A percentile compares a stretch with the other conserved stretches of the same genome.
Conservation (phyloP, 768 basidiomycete species). For the Hericium coralloides region DNA sequence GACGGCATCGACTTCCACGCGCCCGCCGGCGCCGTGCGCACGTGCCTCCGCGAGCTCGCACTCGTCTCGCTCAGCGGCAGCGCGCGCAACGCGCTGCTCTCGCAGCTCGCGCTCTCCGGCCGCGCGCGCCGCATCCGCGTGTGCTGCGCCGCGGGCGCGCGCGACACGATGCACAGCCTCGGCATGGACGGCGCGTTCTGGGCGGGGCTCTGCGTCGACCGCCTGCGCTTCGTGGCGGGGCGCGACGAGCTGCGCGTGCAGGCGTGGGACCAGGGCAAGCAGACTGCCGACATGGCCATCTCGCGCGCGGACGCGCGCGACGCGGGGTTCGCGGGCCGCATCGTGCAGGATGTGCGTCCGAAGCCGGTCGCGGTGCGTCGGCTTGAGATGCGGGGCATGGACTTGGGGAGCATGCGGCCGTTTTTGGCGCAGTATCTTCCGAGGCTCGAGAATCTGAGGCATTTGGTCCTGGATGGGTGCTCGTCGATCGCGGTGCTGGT, state of each 20-base stretch:
- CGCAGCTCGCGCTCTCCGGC: background rate
- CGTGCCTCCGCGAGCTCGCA: background rate
- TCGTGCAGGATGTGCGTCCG: background rate
- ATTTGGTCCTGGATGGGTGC: background rate
- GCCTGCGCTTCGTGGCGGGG: background rate
- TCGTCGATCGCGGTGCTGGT: background rate
- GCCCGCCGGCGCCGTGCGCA: background rate
- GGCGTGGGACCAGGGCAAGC: background rate
- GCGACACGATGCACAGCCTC: background rate
- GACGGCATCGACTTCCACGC: background rate
- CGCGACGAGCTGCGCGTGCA: background rate
- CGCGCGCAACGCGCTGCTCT: background rate
- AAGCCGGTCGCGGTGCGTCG: background rate
- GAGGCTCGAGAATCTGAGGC: background rate
- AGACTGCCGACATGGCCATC: background rate
- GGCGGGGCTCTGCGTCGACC: background rate
- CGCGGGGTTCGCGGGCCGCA: background rate
- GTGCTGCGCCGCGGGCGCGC: background rate
- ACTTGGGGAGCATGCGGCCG: background rate
- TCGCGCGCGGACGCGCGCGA: background rate
- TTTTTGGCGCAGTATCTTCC: background rate
- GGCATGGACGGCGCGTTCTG: background rate
- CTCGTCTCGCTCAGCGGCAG: background rate
- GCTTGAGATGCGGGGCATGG: background rate
- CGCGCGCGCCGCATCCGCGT: background rate